These are phyloP conservation scores for Discostella stelligera DNA, from an alignment of 352 stramenopile species.

Conservation along the genomic window DNA sequence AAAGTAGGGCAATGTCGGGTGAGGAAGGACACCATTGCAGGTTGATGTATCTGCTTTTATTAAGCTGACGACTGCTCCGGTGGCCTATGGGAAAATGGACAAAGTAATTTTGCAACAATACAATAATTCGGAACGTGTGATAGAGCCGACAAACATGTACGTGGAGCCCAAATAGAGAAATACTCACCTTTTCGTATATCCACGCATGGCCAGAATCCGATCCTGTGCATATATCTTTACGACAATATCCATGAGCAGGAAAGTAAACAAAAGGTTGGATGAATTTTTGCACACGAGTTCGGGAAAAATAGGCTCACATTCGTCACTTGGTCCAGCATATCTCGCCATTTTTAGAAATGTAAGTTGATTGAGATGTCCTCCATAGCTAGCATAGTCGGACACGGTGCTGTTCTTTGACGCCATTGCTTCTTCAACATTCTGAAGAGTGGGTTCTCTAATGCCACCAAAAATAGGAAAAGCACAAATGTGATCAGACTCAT, in stretches of 20 bases:
- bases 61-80: conserved; percentile 63
- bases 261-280: too few relatives aligned
- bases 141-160: neutral
- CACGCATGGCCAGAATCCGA: conserved; percentile 62
- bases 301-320: conserved; percentile 42
- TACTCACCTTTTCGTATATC: conserved; percentile 72
- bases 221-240: conserved; percentile 72
- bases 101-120: too few relatives aligned
- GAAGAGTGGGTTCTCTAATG: neutral
- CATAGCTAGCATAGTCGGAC: conserved; percentile 62
- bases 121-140: neutral
- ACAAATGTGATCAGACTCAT: conserved; percentile 79
- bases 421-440: conserved; percentile 37
- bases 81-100: neutral
- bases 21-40: conserved; percentile 77
- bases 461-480: conserved; percentile 49
- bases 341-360: conserved; percentile 80
- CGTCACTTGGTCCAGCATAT: conserved; percentile 79
- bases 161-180: too few relatives aligned
- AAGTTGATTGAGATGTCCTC: conserved; percentile 79
- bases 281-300: too few relatives aligned
- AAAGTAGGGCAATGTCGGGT: conserved; percentile 72
- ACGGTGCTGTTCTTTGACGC: conserved; percentile 17
- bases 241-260: neutral
- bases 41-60: conserved; percentile 73